Evolutionary conservation across 495 filamentous ascomycete genomes (phyloP).

Genomic region (Chaetomium tenue): DNA sequence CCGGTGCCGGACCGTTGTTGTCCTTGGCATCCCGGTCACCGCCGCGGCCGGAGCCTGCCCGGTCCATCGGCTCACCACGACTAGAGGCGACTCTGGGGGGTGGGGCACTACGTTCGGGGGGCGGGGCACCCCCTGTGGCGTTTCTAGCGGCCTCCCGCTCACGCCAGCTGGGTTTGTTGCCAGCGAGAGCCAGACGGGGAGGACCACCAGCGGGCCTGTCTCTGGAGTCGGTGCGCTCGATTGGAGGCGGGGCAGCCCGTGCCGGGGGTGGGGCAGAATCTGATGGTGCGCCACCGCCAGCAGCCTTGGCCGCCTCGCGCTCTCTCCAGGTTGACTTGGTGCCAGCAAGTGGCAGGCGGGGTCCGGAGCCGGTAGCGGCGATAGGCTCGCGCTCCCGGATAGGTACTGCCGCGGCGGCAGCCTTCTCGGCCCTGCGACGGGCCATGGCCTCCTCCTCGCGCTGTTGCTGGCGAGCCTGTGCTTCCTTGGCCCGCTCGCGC

Average conservation of each 20-base stretch:
- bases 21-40: slow-evolving; percentile 22
- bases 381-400: slow-evolving; percentile 42
- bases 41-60: slow-evolving; percentile 34
- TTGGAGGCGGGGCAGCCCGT: slow-evolving; percentile 33
- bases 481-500: slow-evolving; percentile 59
- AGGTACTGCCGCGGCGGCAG: slow-evolving; percentile 28
- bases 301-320: slow-evolving; percentile 39
- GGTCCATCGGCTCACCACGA: slow-evolving; percentile 35
- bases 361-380: slow-evolving; percentile 32
- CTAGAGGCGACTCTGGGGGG: slow-evolving; percentile 30
- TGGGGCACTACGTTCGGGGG: slow-evolving; percentile 27
- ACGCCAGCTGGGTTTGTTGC: slow-evolving; percentile 70
- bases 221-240: slow-evolving; percentile 53
- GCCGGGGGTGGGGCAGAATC: slow-evolving; percentile 25
- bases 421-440: slow-evolving; percentile 49
- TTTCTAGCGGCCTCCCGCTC: slow-evolving; percentile 72
- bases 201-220: slow-evolving; percentile 55
- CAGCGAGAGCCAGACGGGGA: slow-evolving; percentile 67
- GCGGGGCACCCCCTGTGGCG: slow-evolving; percentile 22
- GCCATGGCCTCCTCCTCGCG: slow-evolving; percentile 57
- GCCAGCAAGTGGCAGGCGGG: slow-evolving; percentile 33
- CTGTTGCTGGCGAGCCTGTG: slow-evolving; percentile 49
- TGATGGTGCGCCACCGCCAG: slow-evolving; percentile 19
- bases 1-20: slow-evolving; percentile 34
- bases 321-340: slow-evolving; percentile 48